A percentile compares a stretch with the other conserved stretches of the same genome.
Conservation (phyloP, 768 basidiomycete species). For the Suillus spraguei region DNA sequence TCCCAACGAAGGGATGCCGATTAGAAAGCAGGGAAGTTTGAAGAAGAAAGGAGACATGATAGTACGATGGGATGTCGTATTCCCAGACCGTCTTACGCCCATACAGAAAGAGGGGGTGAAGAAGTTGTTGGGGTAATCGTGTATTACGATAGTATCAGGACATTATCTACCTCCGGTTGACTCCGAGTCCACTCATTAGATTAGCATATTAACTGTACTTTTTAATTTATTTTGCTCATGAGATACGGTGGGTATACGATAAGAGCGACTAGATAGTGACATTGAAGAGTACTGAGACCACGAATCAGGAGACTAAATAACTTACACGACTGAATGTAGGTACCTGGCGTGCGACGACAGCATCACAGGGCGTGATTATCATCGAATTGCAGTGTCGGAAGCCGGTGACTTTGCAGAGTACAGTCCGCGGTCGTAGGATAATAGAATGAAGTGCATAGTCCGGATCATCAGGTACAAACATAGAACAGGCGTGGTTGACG, state of each 20-base stretch:
- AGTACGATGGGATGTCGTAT: slow-evolving; percentile 81
- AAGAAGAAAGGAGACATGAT: slow-evolving; percentile 83
- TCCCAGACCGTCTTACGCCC: slow-evolving; percentile 76
- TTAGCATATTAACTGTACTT: slow-evolving; percentile 12
- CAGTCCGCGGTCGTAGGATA: slow-evolving; percentile 2
- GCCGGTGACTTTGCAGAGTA: not conserved
- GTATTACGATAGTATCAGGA: slow-evolving; percentile 1
- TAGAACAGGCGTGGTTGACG: not conserved
- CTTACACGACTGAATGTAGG: not conserved
- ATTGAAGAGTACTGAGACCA: not conserved
- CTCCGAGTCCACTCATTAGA: slow-evolving; percentile 2
- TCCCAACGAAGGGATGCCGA: slow-evolving; percentile 87
- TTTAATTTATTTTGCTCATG: slow-evolving; percentile 8
- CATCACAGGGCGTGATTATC: not conserved
- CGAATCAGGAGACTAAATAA: not conserved
- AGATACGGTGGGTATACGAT: not conserved
- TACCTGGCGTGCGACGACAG: not conserved
- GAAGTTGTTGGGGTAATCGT: slow-evolving; percentile 55
- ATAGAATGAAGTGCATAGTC: not conserved
- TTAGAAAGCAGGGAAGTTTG: slow-evolving; percentile 72
- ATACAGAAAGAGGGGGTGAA: slow-evolving; percentile 81
- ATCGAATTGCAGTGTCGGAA: not conserved
- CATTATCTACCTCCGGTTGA: slow-evolving; percentile 1
- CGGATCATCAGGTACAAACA: slow-evolving; percentile 4
- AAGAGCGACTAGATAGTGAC: slow-evolving; percentile 8